phyloP scores from a whole-genome alignment of 2,329 filamentous ascomycete species.

The Pyrenophora graminea region DNA sequence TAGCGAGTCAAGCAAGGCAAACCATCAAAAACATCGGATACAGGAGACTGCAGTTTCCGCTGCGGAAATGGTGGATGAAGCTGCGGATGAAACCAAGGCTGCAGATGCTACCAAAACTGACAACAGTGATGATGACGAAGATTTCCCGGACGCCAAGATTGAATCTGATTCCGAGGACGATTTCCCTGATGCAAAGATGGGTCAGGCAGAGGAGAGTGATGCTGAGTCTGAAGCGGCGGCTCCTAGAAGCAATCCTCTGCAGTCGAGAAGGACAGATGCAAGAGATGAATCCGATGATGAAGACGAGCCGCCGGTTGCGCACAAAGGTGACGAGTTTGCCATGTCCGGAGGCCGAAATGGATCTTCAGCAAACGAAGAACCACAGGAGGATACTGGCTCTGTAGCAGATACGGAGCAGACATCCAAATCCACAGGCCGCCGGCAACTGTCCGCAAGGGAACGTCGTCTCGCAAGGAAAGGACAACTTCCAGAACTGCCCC shows the following conservation, averaged over 20 bases:
- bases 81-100: slow-evolving; percentile 17
- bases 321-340: slow-evolving; percentile 5
- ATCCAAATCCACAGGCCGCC: slow-evolving; percentile 27
- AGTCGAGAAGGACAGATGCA: slow-evolving; percentile 26
- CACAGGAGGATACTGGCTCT: slow-evolving; percentile 34
- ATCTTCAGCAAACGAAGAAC: slow-evolving; percentile 11
- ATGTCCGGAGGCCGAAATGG: slow-evolving; percentile 20
- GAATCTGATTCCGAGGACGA: slow-evolving; percentile 49
- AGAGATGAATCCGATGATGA: slow-evolving; percentile 31
- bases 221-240: slow-evolving; percentile 39
- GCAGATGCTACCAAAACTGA: slow-evolving; percentile 28
- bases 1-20: slow-evolving; percentile 81
- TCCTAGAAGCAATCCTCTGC: slow-evolving; percentile 47
- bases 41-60: slow-evolving; percentile 45
- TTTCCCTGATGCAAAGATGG: slow-evolving; percentile 50
- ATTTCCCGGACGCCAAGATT: slow-evolving; percentile 51
- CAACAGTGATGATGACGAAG: slow-evolving; percentile 50
- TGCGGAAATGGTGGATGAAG: slow-evolving; percentile 27
- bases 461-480: slow-evolving; percentile 47
- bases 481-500: slow-evolving; percentile 23
- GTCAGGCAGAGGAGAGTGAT: slow-evolving; percentile 45
- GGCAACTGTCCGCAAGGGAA: slow-evolving; percentile 47
- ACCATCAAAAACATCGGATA: slow-evolving; percentile 75
- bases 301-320: slow-evolving; percentile 20
- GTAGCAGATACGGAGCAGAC: slow-evolving; percentile 36